These are phyloP conservation scores for Prunus persica DNA, from an alignment of 306 rosid genomes.

Conservation along the genomic window Prunus_persica_NCBIv2 NC_034010.1:4839001-4839500, in stretches of 20 bases:
- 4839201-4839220: conserved; percentile 77
- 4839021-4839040: conserved; percentile 69
- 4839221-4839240: conserved; percentile 63
- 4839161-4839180: conserved; percentile 66
- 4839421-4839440: conserved; percentile 67
- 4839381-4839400: conserved; percentile 85
- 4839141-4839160: conserved; percentile 43
- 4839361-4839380: conserved; percentile 83
- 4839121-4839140: conserved; percentile 81
- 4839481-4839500: not conserved
- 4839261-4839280: conserved; percentile 56
- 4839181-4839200: conserved; percentile 76
- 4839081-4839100: conserved; percentile 71
- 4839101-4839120: conserved; percentile 62
- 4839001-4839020: conserved; percentile 60
- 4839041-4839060: conserved; percentile 51
- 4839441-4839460: conserved; percentile 38
- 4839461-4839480: not conserved
- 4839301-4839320: conserved; percentile 28
- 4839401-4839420: conserved; percentile 61
- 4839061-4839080: conserved; percentile 64
- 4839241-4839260: conserved; percentile 71
- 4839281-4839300: conserved; percentile 76
- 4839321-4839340: conserved; percentile 79
- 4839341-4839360: conserved; percentile 62